Base-by-base conservation (phyloP, 192 early-diverging fungal genomes). In the Linnemannia schmuckeri region DNA sequence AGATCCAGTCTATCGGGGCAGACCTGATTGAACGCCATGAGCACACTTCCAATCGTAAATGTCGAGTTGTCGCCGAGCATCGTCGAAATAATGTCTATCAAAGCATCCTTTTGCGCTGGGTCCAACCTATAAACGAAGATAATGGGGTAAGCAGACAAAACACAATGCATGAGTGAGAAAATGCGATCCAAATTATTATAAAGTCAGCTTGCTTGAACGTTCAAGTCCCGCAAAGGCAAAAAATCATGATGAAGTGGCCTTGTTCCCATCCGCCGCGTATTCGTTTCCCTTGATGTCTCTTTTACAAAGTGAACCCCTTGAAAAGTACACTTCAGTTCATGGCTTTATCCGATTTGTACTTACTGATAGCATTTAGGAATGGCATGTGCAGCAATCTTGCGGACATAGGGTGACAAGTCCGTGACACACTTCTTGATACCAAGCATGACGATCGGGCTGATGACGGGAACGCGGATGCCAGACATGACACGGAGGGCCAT, bases 401-500 rank as follows among this genome's bases (percentile, higher is more conserved):
- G 92, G 49, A 99, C 98, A 88, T 98, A 97, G 12, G 97, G 95
- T 61, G 96, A 97, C 76, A 95, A 83, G 88, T 99, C 98, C 3
- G 93, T 91, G 41, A 94, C 90, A 73, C 95, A 94, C 82, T 97
- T 97, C 79, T 96, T 96, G 72, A 99, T 94, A 1, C 96, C 96
- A 78, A 98, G 85, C 89, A 98, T 92, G 9, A 97, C 96, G 88
- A 99, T 96, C 42, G 97, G 94, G 54, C 95, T 95, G 81, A 99
- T 99, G 17, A 98, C 93, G 9, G 94, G 97, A 35, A 99, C 97
- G 68, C 96, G 92, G 79, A 99, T 99, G 71, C 97, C 96, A 38
- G 95, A 96, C 96, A 99, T 95, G 22, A 98, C 99, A 41, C 98
- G 92, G 75, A 99, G 89, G 0, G 99, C 97, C 96, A 99, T 97